A percentile compares a stretch with the other conserved stretches of the same genome.
Conservation (phyloP, 1,139 yeast species). For the Nakaseomyces kungkrabaensis region DNA sequence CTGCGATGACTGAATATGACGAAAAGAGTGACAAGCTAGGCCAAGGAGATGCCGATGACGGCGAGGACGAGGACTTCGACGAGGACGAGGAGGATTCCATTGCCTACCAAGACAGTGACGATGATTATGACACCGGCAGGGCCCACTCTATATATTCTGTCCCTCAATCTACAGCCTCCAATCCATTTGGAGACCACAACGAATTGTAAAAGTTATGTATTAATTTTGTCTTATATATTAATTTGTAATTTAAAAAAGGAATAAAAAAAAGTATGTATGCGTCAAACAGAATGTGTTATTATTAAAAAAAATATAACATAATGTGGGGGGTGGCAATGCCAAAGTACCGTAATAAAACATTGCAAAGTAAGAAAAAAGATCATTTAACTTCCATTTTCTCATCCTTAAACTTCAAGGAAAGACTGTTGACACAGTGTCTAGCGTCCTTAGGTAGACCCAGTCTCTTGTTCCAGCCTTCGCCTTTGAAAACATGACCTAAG, state of each 20-base stretch:
- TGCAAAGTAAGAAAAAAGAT: neutral
- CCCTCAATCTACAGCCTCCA: constrained; percentile 10
- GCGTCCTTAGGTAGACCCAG: constrained; percentile 62
- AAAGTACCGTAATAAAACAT: too few species aligned
- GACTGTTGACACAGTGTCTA: constrained; percentile 90
- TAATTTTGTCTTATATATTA: neutral
- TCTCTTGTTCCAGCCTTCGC: constrained; percentile 73
- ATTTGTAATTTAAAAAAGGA: too few species aligned
- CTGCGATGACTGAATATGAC: constrained; percentile 62
- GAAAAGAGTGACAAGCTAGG: constrained; percentile 40
- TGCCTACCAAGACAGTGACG: constrained; percentile 4
- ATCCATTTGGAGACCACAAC: constrained; percentile 24
- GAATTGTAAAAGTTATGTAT: constrained; percentile 8
- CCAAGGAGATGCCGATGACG: constrained; percentile 30
- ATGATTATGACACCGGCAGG: constrained; percentile 3
- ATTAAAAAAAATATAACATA: too few species aligned
- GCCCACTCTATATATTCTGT: constrained; percentile 6
- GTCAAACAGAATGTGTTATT: too few species aligned
- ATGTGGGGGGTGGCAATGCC: too few species aligned
- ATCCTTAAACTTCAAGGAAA: constrained; percentile 54
- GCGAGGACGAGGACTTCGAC: constrained; percentile 12
- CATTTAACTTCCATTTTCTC: neutral
- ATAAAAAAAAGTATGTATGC: too few species aligned
- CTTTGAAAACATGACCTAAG: constrained; percentile 85
- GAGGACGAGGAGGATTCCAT: constrained; percentile 6